Evolutionary conservation across 495 filamentous ascomycete genomes (phyloP), one percentile per base, ranked within the genome.

Genomic region (Elasticomyces elasticus): DNA sequence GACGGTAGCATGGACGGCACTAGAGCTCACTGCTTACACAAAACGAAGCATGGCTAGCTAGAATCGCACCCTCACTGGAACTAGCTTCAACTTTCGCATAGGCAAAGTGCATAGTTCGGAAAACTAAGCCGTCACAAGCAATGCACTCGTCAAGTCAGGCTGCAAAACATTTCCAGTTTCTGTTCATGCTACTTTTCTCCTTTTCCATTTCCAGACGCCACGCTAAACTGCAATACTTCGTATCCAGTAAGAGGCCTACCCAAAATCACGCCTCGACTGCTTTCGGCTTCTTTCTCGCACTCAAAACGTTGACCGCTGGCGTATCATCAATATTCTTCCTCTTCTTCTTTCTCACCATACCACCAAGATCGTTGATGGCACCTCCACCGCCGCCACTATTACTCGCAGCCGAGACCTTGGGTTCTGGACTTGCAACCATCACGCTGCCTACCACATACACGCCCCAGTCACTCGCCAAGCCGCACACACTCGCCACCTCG

Each of bases 401-500:
- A 5, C 4, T 13, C 15, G 5, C 35, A n/a, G 13, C 35, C 35
- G 19, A 15, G 19, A 20, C 13, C 15, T 26, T 35, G 27, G 13
- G 9, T 45, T 15, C 15, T 47, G 30, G 12, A 15, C 7, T 11
- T 27, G 26, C 51, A 10, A 3, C 44, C 9, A 4, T 41, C 23
- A 44, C 52, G 4, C 19, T 73, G n/a, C 83, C 83, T 9, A 69
- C 60, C 11, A 85, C 68, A 2, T 67, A 67, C 60, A 74, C 67
- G 13, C 80, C 79, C 74, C 80, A 83, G 48, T 69, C 71, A 40
- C 76, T 69, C 51, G 27, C 31, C 12, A 75, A 58, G 17, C 77
- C 79, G 0, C 74, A 76, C 6, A 78, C 68, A 13, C 71, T 69
- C 10, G 72, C 72, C 5, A 81, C 75, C 46, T 83, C 76, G 26